A percentile compares a stretch with the other conserved stretches of the same genome.
Conservation (phyloP, 257 asterid genomes). For the Anisodus tanguticus region DNA sequence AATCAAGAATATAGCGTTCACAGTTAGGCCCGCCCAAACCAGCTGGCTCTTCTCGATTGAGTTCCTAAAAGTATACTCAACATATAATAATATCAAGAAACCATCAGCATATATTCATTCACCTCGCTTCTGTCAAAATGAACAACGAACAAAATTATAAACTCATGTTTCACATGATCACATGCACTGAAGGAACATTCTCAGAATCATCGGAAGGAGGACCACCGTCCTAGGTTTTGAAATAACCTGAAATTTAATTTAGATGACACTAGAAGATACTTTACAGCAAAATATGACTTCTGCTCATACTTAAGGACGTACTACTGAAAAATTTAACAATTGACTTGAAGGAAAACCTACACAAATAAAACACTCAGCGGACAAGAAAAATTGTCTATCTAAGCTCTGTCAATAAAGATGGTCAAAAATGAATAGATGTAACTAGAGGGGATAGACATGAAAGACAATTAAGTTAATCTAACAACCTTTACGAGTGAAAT, state of each 20-base stretch:
- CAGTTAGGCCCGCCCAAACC: constrained; percentile 93
- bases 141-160: background rate
- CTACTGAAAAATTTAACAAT: background rate
- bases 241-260: background rate
- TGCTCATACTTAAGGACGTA: background rate
- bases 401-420: constrained; percentile 18
- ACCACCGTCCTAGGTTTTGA: background rate
- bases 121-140: constrained; percentile 3
- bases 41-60: constrained; percentile 85
- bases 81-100: constrained; percentile 23
- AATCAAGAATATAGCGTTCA: constrained; percentile 80
- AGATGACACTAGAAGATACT: background rate
- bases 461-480: constrained; percentile 25
- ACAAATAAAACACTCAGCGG: background rate
- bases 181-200: background rate
- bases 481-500: constrained; percentile 78
- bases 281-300: background rate
- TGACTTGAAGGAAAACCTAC: constrained; percentile 12
- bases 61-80: constrained; percentile 63
- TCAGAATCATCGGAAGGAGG: background rate
- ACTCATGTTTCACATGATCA: constrained; percentile 7
- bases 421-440: background rate
- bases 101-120: constrained; percentile 26
- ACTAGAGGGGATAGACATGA: constrained; percentile 26
- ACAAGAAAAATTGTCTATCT: background rate